Evolutionary conservation across 306 rosid species (phyloP).

Genomic region (Vicia faba): DNA sequence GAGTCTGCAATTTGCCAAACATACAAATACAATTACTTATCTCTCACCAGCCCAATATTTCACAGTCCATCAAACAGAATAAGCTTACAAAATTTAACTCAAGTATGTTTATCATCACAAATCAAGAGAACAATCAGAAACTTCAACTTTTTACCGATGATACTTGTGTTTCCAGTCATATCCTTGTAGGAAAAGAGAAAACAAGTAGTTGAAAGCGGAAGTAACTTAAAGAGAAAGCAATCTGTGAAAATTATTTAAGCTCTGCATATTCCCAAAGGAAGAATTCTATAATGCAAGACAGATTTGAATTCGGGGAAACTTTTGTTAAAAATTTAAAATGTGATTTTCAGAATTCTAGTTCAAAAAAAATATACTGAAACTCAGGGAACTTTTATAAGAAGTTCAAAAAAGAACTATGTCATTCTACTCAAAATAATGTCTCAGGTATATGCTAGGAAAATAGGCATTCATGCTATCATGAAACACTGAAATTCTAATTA

Average conservation of each 20-base stretch:
- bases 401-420: background rate
- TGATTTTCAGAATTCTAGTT: no score
- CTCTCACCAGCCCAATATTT: slow-evolving; percentile 6
- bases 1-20: slow-evolving; percentile 65
- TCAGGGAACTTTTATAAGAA: no score
- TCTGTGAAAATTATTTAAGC: slow-evolving; percentile 18
- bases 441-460: background rate
- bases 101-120: slow-evolving; percentile 12
- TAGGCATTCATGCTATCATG: background rate
- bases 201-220: slow-evolving; percentile 18
- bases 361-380: no score
- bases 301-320: background rate
- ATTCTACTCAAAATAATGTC: slow-evolving; percentile 5
- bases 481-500: background rate
- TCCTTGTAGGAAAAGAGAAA: background rate
- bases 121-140: slow-evolving; percentile 18
- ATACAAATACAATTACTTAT: background rate
- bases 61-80: slow-evolving; percentile 24
- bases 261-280: slow-evolving; percentile 18
- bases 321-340: no score
- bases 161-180: slow-evolving; percentile 1
- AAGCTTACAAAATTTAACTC: slow-evolving; percentile 5
- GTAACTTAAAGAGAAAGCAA: background rate
- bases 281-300: slow-evolving; percentile 10
- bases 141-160: slow-evolving; percentile 21